A percentile compares a stretch with the other conserved stretches of the same genome.
phyloP scores from a whole-genome alignment of 805 yeast species.

The Cyberlindnera japonica region DNA sequence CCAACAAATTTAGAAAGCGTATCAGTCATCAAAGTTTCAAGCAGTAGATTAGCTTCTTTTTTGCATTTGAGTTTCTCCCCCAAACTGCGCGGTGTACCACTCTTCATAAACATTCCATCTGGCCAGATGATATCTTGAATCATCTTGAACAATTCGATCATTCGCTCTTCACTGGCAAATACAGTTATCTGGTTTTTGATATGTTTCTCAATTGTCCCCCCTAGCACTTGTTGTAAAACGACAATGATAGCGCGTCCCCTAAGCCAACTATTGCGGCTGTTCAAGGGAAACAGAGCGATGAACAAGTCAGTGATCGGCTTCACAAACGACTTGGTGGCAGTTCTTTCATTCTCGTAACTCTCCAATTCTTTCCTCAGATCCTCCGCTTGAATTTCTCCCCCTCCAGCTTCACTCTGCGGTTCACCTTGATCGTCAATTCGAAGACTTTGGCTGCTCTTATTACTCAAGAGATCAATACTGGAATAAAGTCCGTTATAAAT shows the following conservation, averaged over 20 bases:
- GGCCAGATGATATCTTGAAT: slow-evolving; percentile 44
- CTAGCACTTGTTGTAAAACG: slow-evolving; percentile 78
- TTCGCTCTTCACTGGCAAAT: slow-evolving; percentile 40
- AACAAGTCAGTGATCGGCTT: slow-evolving; percentile 80
- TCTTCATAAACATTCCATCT: slow-evolving; percentile 46
- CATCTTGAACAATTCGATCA: slow-evolving; percentile 38
- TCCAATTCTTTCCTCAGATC: slow-evolving; percentile 56
- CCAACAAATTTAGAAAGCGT: slow-evolving; percentile 76
- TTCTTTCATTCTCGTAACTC: slow-evolving; percentile 31
- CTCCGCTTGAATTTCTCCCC: slow-evolving; percentile 27
- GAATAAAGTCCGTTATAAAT: slow-evolving; percentile 21
- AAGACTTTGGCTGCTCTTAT: slow-evolving; percentile 15
- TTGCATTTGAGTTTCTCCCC: slow-evolving; percentile 50
- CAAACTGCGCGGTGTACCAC: slow-evolving; percentile 43
- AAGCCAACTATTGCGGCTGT: slow-evolving; percentile 67
- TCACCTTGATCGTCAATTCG: slow-evolving; percentile 11
- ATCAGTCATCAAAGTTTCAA: slow-evolving; percentile 59
- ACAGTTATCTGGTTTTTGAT: slow-evolving; percentile 37
- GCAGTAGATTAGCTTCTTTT: slow-evolving; percentile 54
- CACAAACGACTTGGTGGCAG: slow-evolving; percentile 50
- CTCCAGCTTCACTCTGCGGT: slow-evolving; percentile 1
- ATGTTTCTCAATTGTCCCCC: slow-evolving; percentile 76
- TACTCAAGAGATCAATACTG: slow-evolving; percentile 14
- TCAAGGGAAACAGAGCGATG: slow-evolving; percentile 63
- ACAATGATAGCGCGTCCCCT: slow-evolving; percentile 81